phyloP scores from a whole-genome alignment of 768 basidiomycete genomes.

The Xerocomus brunneocitrinus region DNA sequence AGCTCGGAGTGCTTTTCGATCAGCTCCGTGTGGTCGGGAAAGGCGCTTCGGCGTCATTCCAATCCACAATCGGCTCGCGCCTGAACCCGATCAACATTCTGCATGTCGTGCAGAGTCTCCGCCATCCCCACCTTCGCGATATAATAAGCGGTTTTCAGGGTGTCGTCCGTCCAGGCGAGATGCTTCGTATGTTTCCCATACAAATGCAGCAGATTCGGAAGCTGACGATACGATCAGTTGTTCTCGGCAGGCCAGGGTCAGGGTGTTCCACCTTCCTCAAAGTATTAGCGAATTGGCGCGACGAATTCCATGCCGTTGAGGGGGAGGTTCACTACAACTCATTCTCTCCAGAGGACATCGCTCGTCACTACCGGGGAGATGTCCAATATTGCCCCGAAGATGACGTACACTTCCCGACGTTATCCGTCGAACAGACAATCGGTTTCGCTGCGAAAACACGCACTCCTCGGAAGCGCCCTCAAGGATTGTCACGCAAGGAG shows the following conservation, averaged over 20 bases:
- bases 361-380: constrained; percentile 68
- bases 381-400: constrained; percentile 62
- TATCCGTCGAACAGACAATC: constrained; percentile 77
- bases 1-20: constrained; percentile 59
- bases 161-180: constrained; percentile 57
- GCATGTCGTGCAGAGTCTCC: constrained; percentile 38
- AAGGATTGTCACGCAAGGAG: constrained; percentile 34
- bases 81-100: constrained; percentile 50
- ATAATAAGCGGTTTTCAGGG: constrained; percentile 54
- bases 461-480: constrained; percentile 52
- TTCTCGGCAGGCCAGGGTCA: constrained; percentile 79
- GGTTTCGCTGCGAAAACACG: constrained; percentile 67
- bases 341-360: constrained; percentile 59
- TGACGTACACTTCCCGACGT: constrained; percentile 27
- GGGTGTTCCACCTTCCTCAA: constrained; percentile 86
- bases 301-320: constrained; percentile 62
- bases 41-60: constrained; percentile 50
- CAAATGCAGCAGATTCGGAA: background rate
- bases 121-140: constrained; percentile 58
- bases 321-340: constrained; percentile 78
- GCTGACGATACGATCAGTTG: constrained; percentile 45
- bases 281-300: constrained; percentile 71
- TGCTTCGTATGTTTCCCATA: constrained; percentile 51
- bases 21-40: constrained; percentile 56
- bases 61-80: constrained; percentile 56